Evolutionary conservation across 306 rosid species (phyloP), one percentile per base, ranked within the genome.

Genomic region (Mucuna pruriens): DNA sequence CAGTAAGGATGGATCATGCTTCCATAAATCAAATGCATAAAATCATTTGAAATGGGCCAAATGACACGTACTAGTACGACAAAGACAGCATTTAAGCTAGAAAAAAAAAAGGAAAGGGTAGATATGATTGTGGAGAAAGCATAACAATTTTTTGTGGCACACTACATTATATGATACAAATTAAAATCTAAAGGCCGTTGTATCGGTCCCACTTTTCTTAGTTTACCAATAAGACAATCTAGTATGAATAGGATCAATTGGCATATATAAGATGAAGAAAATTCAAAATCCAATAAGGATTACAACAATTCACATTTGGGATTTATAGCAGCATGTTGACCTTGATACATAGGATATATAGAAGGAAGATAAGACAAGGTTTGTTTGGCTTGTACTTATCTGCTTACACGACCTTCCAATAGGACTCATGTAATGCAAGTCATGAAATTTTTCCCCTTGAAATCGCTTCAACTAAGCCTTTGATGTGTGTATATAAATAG

Each of bases 401-500:
- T 63, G 75, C 80, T 74, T 74, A 54, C 80, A 73, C 80, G 67
- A 81, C 39, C 80, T 63, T 63, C 80, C 80, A 81, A 49, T 73
- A 40, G 4, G 3, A 72, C 31, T 33, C 19, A 49, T 36, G 61
- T 22, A 39, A 48, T 17, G n/a, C 22, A 60, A 33, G 23, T 36
- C 33, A 1, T 33, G 1, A 48, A 20, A 45, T 22, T 46, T 23
- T 13, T 3, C 19, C 13, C 33, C 0, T 13, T 69, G 7, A 7
- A 7, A 29, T 66, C 9, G 0, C 42, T 51, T 38, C 33, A 44
- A n/a, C n/a, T n/a, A n/a, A 17, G 19, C 49, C 22, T 57, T 31
- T 22, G 69, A 66, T 49, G 54, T 44, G 22, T 45, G 12, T 60
- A 25, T 77, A 77, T 66, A 66, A 3, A 38, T 66, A 66, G 19